Evolutionary conservation across 345 rosid genomes (phyloP).

Genomic region (Ceriops tagal): DNA sequence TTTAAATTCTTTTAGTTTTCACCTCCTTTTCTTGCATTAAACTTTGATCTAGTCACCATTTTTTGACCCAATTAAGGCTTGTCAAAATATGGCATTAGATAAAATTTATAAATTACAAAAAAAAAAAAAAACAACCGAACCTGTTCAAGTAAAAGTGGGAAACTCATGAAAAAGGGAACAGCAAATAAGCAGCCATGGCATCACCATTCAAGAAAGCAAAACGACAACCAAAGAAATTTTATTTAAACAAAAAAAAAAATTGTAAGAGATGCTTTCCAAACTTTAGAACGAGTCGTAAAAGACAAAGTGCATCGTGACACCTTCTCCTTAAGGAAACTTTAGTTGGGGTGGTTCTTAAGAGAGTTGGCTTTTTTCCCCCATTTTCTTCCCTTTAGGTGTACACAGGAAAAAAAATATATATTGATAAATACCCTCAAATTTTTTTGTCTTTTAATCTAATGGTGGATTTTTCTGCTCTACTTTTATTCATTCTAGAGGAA

Average conservation of each 20-base stretch:
- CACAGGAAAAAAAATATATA: background rate
- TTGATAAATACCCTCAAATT: background rate
- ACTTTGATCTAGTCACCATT: too few species aligned
- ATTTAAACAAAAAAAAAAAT: background rate
- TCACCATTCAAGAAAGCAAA: slow-evolving; percentile 10
- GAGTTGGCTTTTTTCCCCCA: slow-evolving; percentile 2
- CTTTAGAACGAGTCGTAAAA: slow-evolving; percentile 13
- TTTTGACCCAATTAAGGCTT: background rate
- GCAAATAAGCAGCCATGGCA: slow-evolving; percentile 8
- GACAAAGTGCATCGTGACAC: slow-evolving; percentile 14
- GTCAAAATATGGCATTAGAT: background rate
- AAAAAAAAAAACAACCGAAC: background rate
- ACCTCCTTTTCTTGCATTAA: too few species aligned
- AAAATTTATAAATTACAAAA: too few species aligned
- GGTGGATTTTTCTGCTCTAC: background rate
- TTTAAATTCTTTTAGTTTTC: too few species aligned
- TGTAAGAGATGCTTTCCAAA: slow-evolving; percentile 19
- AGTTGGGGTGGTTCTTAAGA: slow-evolving; percentile 10
- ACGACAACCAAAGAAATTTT: too few species aligned
- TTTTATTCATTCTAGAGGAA: background rate
- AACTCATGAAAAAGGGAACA: slow-evolving; percentile 8
- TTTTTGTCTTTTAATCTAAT: background rate
- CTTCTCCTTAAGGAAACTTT: slow-evolving; percentile 19
- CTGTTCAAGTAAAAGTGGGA: slow-evolving; percentile 16
- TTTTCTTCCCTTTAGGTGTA: background rate